Percentiles rank a stretch among this genome's conserved stretches.
Conservation (phyloP, 371 early-diverging fungal species). For the Mortierella sp. region DNA sequence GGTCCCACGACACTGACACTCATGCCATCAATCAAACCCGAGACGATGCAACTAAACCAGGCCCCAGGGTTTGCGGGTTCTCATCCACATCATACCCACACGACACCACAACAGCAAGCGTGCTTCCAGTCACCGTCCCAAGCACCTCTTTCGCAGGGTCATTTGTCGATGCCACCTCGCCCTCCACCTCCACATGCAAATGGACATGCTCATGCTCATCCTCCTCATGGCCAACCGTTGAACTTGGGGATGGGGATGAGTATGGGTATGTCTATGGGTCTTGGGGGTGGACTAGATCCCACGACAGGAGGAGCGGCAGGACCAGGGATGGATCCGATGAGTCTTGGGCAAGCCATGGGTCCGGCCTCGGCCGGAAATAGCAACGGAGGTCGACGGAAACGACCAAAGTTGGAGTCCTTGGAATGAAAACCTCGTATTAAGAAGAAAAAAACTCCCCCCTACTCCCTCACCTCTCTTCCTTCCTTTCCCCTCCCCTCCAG, state of each 20-base stretch:
- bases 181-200: not conserved
- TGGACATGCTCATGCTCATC: no score
- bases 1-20: conserved; percentile 23
- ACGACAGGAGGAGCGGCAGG: not conserved
- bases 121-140: not conserved
- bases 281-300: not conserved
- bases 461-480: no score
- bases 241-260: conserved; percentile 4
- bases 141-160: not conserved
- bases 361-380: conserved; percentile 7
- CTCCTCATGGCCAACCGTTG: conserved; percentile 3
- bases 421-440: no score
- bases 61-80: not conserved
- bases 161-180: not conserved
- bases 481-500: no score
- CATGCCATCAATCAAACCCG: conserved; percentile 32
- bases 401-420: conserved; percentile 30
- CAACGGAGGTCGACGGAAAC: conserved; percentile 21
- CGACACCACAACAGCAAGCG: conserved; percentile 5
- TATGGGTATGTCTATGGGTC: not conserved
- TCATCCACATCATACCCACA: not conserved
- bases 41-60: not conserved
- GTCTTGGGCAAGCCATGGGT: conserved; percentile 11
- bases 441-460: no score
- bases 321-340: conserved; percentile 9